Evolutionary conservation across 106 monocot species (phyloP).

Genomic region (Ottelia alismoides): DNA sequence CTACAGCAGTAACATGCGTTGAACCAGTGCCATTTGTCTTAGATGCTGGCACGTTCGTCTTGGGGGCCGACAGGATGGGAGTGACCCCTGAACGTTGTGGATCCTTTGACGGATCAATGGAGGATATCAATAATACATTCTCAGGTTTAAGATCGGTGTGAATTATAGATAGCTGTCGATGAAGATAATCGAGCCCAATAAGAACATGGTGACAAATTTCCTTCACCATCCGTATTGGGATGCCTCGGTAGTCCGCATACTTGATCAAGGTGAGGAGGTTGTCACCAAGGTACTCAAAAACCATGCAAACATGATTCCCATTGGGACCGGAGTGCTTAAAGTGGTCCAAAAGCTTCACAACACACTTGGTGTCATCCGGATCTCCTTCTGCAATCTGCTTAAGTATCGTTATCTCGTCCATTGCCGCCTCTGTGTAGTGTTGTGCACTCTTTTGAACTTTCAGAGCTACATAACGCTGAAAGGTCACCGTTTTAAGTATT

Average conservation of each 20-base stretch:
- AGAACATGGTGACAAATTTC: constrained; percentile 82
- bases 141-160: constrained; percentile 99
- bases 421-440: constrained; percentile 96
- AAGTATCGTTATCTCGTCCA: constrained; percentile 98
- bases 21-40: no score
- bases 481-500: no score
- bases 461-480: constrained; percentile 87
- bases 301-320: constrained; percentile 97
- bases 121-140: constrained; percentile 70
- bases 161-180: constrained; percentile 75
- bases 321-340: constrained; percentile 98
- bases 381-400: constrained; percentile 95
- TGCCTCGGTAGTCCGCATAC: constrained; percentile 76
- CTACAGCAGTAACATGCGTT: not conserved
- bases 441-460: constrained; percentile 99
- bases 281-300: constrained; percentile 92
- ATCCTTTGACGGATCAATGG: constrained; percentile 74
- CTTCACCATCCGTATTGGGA: constrained; percentile 71
- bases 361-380: constrained; percentile 55
- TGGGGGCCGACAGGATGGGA: constrained; percentile 25
- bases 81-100: constrained; percentile 30
- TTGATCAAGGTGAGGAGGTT: constrained; percentile 92
- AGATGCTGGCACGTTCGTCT: constrained; percentile 23
- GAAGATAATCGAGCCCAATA: constrained; percentile 82
- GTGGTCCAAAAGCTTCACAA: constrained; percentile 95